Base-by-base conservation (phyloP, 768 basidiomycete genomes). In the Naganishia vishniacii region DNA sequence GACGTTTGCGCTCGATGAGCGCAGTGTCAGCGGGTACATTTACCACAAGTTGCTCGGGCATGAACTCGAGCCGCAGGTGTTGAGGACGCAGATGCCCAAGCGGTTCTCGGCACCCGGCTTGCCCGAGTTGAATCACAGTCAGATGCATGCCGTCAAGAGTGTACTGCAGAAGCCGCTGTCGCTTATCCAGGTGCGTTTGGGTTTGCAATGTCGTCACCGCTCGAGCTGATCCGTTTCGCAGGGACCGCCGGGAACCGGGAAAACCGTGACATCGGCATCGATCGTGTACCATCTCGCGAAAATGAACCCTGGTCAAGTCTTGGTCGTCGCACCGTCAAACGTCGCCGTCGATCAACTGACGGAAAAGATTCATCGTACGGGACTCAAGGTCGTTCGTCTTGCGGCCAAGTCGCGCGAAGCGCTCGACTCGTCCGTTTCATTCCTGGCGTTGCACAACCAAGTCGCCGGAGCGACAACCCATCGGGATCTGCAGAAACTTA, bases 71-170 rank as follows among this genome's bases (percentile, higher is more conserved):
- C 94, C 95, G 8, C 93, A 97, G 77, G 84, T 86, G 6, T 62
- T 81, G 28, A 72, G 80, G 34, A 80, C 76, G 8, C 72, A 69
- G 59, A 65, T 73, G 65, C 70, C 68, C 7, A 94, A 95, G 78
- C 86, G 81, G 56, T 95, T 98, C 76, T 98, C 94, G 1, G 95
- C 95, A 0, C 94, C 93, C 11, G 91, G 91, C 28, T 85, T 99
- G 41, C 95, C 95, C 3, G 95, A 99, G 75, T 85, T 99, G 73
- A 99, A 99, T 73, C 94, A 97, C 74, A 98, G 94, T 23, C 95
- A 99, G 77, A 97, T 99, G 91, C 94, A 91, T 79, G 95, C 95
- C 2, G 95, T 99, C 74, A 99, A 98, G 81, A 93, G 91, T 70
- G 94, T 99, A 7, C 81, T 99, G 13, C 95, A 99, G 78, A 98